These are phyloP conservation scores for Lablab purpureus DNA, from an alignment of 306 rosid genomes.

Conservation along the genomic window DNA sequence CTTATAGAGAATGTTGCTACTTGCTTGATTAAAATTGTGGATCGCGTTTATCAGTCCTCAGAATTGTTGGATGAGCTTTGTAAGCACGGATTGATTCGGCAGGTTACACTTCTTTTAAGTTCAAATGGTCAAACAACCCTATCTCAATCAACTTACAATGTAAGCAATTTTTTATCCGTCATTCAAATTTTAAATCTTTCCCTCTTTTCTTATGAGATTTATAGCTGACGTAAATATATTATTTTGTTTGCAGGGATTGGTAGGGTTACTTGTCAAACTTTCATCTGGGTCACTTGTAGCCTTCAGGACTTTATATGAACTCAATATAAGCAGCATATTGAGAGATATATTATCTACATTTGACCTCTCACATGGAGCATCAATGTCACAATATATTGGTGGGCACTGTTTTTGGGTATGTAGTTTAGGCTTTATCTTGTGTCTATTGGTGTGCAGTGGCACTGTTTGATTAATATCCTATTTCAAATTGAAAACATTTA, in stretches of 20 bases:
- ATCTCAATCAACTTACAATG: constrained; percentile 73
- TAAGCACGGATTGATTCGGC: constrained; percentile 77
- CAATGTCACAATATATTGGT: constrained; percentile 66
- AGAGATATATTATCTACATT: constrained; percentile 74
- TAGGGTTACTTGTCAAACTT: constrained; percentile 84
- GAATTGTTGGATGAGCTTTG: constrained; percentile 90
- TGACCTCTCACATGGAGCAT: constrained; percentile 72
- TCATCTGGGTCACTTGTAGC: constrained; percentile 85
- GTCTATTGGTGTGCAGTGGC: too few species aligned
- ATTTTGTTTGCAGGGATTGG: constrained; percentile 77
- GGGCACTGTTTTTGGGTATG: constrained; percentile 85
- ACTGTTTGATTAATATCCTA: too few species aligned
- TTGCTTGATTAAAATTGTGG: constrained; percentile 83
- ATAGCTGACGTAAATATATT: constrained; percentile 41
- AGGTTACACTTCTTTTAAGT: constrained; percentile 68
- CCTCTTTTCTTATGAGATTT: constrained; percentile 27
- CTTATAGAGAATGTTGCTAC: constrained; percentile 85
- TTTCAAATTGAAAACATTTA: not conserved
- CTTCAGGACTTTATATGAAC: constrained; percentile 78
- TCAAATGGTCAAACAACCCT: constrained; percentile 67
- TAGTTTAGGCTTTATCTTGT: constrained; percentile 9
- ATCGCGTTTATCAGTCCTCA: constrained; percentile 69
- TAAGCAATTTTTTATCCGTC: constrained; percentile 45
- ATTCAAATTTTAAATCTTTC: constrained; percentile 25
- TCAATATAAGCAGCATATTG: constrained; percentile 73